These are phyloP conservation scores for Aspergillus eucalypticola DNA, from an alignment of 2,329 filamentous ascomycete species.

Conservation along the genomic window DNA sequence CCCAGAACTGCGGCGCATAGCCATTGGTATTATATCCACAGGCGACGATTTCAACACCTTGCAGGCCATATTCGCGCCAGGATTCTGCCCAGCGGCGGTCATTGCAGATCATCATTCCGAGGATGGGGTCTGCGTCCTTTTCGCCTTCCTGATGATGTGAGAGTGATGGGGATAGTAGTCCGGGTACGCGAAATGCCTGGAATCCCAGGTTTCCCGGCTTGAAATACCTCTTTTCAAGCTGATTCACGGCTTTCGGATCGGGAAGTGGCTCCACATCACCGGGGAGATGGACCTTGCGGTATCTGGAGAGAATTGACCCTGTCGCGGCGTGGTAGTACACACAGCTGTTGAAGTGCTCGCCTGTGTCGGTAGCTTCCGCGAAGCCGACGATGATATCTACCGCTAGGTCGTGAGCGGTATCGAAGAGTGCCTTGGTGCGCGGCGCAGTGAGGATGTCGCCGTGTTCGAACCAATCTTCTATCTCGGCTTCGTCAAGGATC, in stretches of 20 bases:
- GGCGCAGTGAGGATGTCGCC: slow-evolving; percentile 44
- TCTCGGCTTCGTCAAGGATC: slow-evolving; percentile 40
- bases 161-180: slow-evolving; percentile 37
- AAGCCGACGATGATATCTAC: slow-evolving; percentile 58
- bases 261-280: slow-evolving; percentile 55
- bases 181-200: slow-evolving; percentile 54
- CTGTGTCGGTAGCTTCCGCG: slow-evolving; percentile 50
- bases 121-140: slow-evolving; percentile 48
- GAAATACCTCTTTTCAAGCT: slow-evolving; percentile 60
- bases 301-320: slow-evolving; percentile 51
- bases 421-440: slow-evolving; percentile 52
- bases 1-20: slow-evolving; percentile 51
- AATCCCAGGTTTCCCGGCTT: slow-evolving; percentile 56
- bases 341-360: slow-evolving; percentile 53
- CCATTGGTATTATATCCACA: slow-evolving; percentile 56
- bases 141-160: slow-evolving; percentile 25
- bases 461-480: slow-evolving; percentile 55
- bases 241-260: slow-evolving; percentile 52
- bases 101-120: slow-evolving; percentile 60
- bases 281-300: slow-evolving; percentile 58
- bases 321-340: slow-evolving; percentile 53
- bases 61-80: slow-evolving; percentile 55
- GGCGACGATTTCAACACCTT: slow-evolving; percentile 51
- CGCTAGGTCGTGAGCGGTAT: slow-evolving; percentile 47
- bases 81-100: slow-evolving; percentile 57